These are phyloP conservation scores for Lodderomyces beijingensis DNA, from an alignment of 1,139 yeast species.

Conservation along the genomic window DNA sequence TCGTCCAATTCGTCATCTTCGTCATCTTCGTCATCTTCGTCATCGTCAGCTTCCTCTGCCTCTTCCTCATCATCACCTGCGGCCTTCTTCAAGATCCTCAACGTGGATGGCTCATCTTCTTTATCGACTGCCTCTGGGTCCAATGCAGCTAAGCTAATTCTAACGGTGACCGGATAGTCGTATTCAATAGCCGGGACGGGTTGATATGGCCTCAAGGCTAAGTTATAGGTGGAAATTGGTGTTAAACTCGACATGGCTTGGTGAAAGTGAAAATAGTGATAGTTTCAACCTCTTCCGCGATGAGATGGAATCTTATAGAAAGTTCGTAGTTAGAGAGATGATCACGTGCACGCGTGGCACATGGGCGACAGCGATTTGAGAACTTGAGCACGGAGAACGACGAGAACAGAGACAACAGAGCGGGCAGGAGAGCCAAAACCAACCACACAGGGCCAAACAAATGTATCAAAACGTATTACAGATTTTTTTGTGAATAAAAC, in stretches of 20 bases:
- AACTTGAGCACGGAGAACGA: too few species aligned
- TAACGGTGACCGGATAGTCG: conserved; percentile 83
- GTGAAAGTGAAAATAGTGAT: neutral
- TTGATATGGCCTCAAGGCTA: conserved; percentile 78
- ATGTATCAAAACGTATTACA: too few species aligned
- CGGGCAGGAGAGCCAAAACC: too few species aligned
- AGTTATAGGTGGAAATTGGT: conserved; percentile 82
- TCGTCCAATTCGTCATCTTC: conserved; percentile 38
- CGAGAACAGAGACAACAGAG: too few species aligned
- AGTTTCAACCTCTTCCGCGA: conserved; percentile 5
- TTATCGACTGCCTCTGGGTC: conserved; percentile 84
- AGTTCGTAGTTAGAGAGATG: neutral
- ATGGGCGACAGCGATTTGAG: too few species aligned
- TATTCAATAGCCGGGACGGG: conserved; percentile 85
- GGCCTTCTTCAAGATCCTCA: conserved; percentile 79
- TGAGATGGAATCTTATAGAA: conserved; percentile 7
- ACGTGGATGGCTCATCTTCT: conserved; percentile 79
- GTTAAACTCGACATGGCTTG: conserved; percentile 56
- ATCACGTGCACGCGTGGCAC: too few species aligned
- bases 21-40: conserved; percentile 47
- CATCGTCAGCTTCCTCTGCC: conserved; percentile 52
- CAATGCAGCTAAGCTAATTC: conserved; percentile 91
- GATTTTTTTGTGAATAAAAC: too few species aligned
- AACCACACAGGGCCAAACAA: too few species aligned
- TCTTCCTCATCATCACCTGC: conserved; percentile 43